Conservation (phyloP, 441 rosid genomes). For the Arabidopsis lyrata region DNA sequence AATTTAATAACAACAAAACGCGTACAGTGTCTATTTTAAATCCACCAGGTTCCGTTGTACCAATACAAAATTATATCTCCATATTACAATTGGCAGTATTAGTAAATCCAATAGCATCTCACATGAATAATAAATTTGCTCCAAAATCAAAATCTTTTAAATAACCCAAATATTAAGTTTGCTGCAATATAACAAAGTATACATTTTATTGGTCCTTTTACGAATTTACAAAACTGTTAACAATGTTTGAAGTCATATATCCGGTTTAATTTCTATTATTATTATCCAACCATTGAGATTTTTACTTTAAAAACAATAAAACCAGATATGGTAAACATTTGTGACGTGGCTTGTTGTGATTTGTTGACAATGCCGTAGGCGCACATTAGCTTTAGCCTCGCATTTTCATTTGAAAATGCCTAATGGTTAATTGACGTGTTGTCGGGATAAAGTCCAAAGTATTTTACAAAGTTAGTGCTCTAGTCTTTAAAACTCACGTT, state of each 20-base stretch:
- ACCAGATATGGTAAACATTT: neutral
- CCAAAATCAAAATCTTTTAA: constrained; percentile 2
- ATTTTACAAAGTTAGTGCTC: constrained; percentile 5
- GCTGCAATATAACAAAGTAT: neutral
- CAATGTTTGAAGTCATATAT: neutral
- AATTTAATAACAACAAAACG: constrained; percentile 22
- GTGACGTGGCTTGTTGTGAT: constrained; percentile 17
- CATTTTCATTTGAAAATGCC: constrained; percentile 43
- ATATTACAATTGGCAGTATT: constrained; percentile 14
- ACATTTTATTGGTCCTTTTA: neutral
- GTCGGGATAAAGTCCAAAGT: constrained; percentile 41
- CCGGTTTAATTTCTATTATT: neutral
- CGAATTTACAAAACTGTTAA: neutral
- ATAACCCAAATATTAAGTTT: neutral
- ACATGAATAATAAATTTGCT: neutral
- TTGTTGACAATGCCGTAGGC: constrained; percentile 31
- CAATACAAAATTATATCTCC: neutral
- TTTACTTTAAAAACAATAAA: neutral
- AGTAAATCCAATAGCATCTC: constrained; percentile 3
- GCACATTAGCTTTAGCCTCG: constrained; percentile 49
- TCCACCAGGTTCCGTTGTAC: constrained; percentile 21
- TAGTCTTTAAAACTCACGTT: constrained; percentile 2
- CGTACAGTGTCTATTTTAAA: neutral
- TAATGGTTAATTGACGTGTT: constrained; percentile 37
- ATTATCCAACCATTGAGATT: constrained; percentile 23